A percentile compares a stretch with the other conserved stretches of the same genome.
These are phyloP conservation scores for Lomentospora prolificans DNA, from an alignment of 2,329 filamentous ascomycete species.

Conservation along the genomic window DNA sequence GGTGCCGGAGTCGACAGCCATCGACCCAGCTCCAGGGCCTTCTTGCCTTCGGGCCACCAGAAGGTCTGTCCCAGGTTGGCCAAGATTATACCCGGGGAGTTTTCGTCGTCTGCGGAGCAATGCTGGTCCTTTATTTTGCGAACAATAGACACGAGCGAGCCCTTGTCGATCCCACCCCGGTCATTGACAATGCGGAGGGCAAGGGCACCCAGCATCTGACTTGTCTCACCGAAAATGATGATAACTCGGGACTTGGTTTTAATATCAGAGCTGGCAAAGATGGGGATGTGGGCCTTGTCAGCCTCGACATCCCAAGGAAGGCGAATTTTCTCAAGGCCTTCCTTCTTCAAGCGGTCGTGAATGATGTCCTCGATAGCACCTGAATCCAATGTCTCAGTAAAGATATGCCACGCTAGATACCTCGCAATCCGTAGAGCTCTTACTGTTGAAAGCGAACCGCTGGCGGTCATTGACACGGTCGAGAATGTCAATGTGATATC, in stretches of 20 bases:
- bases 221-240: conserved; percentile 62
- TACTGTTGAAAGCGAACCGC: conserved; percentile 65
- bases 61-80: conserved; percentile 69
- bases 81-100: conserved; percentile 54
- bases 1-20: conserved; percentile 51
- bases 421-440: conserved; percentile 14
- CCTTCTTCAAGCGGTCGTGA: conserved; percentile 46
- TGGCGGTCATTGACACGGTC: conserved; percentile 69
- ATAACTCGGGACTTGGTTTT: conserved; percentile 51
- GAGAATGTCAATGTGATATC: conserved; percentile 65
- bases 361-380: conserved; percentile 55
- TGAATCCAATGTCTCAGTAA: conserved; percentile 21
- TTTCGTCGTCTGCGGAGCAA: conserved; percentile 22
- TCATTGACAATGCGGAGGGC: conserved; percentile 58
- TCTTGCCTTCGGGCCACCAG: conserved; percentile 59
- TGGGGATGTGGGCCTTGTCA: conserved; percentile 52
- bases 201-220: conserved; percentile 65
- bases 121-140: conserved; percentile 28
- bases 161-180: conserved; percentile 55
- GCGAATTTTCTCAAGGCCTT: conserved; percentile 49
- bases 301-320: conserved; percentile 47
- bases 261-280: conserved; percentile 50
- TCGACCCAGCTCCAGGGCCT: conserved; percentile 46
- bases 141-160: conserved; percentile 60
- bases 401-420: background rate